Base-by-base conservation (phyloP, 2,329 filamentous ascomycete genomes). In the Botrytis fragariae region DNA sequence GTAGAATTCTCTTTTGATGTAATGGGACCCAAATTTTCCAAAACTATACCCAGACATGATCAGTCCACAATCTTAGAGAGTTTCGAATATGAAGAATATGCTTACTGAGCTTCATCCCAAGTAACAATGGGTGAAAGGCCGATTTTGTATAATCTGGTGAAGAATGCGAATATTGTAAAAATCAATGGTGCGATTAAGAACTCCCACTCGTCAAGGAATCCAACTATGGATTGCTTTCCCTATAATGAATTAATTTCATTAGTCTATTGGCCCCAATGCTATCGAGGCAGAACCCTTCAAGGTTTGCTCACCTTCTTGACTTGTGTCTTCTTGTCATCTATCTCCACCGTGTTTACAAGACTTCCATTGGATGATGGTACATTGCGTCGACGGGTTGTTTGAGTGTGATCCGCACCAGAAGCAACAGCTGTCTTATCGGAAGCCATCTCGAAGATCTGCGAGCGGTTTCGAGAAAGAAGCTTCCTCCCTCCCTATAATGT, bases 1-100 rank as follows among this genome's bases (percentile, higher is more conserved):
- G 88, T 99, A 99, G 87, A 98, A 98, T 84, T 99, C 96, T 83
- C 95, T 93, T 84, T 99, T 98, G 82, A 99, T 91, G 84, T 99
- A 99, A 85, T 99, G 95, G 79, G 95, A 98, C 77, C 96, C 96
- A 83, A 99, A 99, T 86, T 99, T 99, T 82, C 93, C 93, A 83
- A 97, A 97, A 83, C 92, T 94, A 79, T 74, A 67, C 37, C 42
- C 71, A 57, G 35, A 44, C 78, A 69, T 73, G 64, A 42, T 76
- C 71, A 75, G 76, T 73, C 69, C 65, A 48, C 39, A 59, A n/a
- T 63, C 7, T 68, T 22, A 22, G 10, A 62, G 29, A 67, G 85
- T 85, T 77, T 83, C 84, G 76, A 51, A 75, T 54, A 72, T 39
- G 59, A 64, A 69, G 61, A 51, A 59, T 63, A 59, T 75, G 79